Base-by-base conservation (phyloP, 352 stramenopile species). In the Nothophytophthora sp. region DNA sequence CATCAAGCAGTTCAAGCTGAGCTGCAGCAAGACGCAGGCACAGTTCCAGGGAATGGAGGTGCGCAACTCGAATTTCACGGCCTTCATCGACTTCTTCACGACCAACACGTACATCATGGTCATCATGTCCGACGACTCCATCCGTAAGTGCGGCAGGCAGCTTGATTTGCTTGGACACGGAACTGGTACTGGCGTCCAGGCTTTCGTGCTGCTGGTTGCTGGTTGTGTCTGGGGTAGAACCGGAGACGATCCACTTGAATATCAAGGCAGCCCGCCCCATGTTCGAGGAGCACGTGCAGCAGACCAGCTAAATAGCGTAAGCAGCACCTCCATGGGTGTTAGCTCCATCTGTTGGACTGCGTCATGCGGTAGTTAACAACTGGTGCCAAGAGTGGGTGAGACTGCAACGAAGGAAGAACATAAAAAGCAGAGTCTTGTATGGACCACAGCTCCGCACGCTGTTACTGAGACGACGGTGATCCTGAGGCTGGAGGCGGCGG, bases 1-100 rank as follows among this genome's bases (percentile, higher is more conserved):
- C 75, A 98, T 99, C 73, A 99, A 99, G 78, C 97, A 99, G 74
- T 99, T 99, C 78, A 99, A 99, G 76, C 84, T 99, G 16, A 97
- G 82, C 69, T 99, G 97, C 74, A 97, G 88, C 63, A 99, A 99
- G 78, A 97, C 95, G 1, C 93, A 98, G 70, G 96, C 95, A 22
- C 90, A 99, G 68, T 99, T 99, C 63, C 92, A 99, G 67, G 96
- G 95, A 34, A 98, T 99, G 95, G 90, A 96, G 61, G 88, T 96
- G 55, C 83, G 96, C 67, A 97, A 98, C 38, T 90, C 86, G n/a
- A 99, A 99, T 77, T 99, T 99, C 55, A 98, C 92, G 36, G 96
- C 96, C 5, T 98, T 97, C 61, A 99, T 99, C 73, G 97, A 99
- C 70, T 94, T 96, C 40, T 99, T 99, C 73, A 99, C 96, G 24